Evolutionary conservation across 371 early-diverging fungal genomes (phyloP).

Genomic region (Rhizopus sp.): DNA sequence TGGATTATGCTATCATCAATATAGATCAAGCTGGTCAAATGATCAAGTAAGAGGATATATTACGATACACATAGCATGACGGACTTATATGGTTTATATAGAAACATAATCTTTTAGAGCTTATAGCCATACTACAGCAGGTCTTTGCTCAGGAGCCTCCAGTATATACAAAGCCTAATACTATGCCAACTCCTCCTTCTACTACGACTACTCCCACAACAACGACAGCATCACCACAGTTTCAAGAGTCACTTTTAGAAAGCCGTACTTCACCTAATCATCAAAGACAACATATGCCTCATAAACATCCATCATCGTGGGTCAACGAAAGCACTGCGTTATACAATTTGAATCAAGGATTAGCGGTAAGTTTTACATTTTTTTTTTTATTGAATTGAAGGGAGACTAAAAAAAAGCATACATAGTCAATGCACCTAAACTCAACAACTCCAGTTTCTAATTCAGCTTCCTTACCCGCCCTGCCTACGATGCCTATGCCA

Average conservation of each 20-base stretch:
- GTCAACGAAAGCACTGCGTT: conserved; percentile 42
- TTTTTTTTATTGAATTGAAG: not conserved
- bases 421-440: conserved; percentile 35
- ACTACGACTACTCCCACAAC: not conserved
- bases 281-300: conserved; percentile 28
- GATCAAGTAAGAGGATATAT: conserved; percentile 27
- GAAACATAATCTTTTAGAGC: conserved; percentile 64
- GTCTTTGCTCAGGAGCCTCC: conserved; percentile 81
- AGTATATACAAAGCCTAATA: conserved; percentile 69
- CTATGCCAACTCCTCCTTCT: conserved; percentile 15
- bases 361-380: conserved; percentile 18
- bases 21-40: conserved; percentile 62
- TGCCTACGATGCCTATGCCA: conserved; percentile 39
- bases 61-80: no score
- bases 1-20: conserved; percentile 85
- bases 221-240: conserved; percentile 27
- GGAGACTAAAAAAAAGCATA: not conserved
- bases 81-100: conserved; percentile 11
- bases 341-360: conserved; percentile 48
- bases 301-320: conserved; percentile 31
- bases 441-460: conserved; percentile 20
- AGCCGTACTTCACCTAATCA: conserved; percentile 23
- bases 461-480: conserved; percentile 29
- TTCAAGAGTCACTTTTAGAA: conserved; percentile 21
- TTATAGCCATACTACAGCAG: conserved; percentile 69